Evolutionary conservation across 257 asterid genomes (phyloP), one percentile per base, ranked within the genome.

Genomic region (Jaltomata sinuosa): DNA sequence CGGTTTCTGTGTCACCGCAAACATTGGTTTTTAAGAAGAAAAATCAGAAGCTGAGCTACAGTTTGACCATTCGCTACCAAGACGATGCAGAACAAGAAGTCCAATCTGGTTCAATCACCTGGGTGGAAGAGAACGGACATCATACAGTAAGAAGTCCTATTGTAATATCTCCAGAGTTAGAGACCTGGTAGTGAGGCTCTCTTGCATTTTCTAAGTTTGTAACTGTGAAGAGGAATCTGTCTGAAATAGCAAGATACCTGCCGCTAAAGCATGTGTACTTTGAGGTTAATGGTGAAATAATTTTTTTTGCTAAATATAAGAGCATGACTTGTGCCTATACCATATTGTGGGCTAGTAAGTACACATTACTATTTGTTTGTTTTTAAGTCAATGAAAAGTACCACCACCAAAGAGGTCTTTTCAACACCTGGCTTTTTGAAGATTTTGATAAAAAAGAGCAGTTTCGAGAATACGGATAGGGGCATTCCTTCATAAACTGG

Each of bases 111-210:
- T 89, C 91, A n/a, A 18, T 92, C 47, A 86, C 85, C 45, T 92
- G 92, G 95, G 76, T 84, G 72, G 90, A 87, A 32, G 86, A 86
- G 69, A 86, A 84, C 1, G 90, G 91, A 9, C 87, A 78, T 71
- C 88, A 85, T 84, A 81, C 64, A 0, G 92, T 89, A 36, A 85
- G 93, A 29, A 92, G 95, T 52, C 92, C 95, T 6, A 87, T 90
- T 25, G 92, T 89, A 21, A 83, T 89, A 15, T 84, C 87, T 34
- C 85, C 85, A 45, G 61, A 64, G 80, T 31, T 83, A 53, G 62
- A 47, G 52, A 50, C 15, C n/a, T 67, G 84, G 84, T 29, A 76
- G 40, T 16, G 81, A 76, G 29, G 1, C 10, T 49, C 62, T 47
- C 38, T 76, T 47, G 42, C 40, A 76, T 27, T 76, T 76, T 49